Base-by-base conservation (phyloP, 2,329 filamentous ascomycete genomes). In the Exophiala calicioides region DNA sequence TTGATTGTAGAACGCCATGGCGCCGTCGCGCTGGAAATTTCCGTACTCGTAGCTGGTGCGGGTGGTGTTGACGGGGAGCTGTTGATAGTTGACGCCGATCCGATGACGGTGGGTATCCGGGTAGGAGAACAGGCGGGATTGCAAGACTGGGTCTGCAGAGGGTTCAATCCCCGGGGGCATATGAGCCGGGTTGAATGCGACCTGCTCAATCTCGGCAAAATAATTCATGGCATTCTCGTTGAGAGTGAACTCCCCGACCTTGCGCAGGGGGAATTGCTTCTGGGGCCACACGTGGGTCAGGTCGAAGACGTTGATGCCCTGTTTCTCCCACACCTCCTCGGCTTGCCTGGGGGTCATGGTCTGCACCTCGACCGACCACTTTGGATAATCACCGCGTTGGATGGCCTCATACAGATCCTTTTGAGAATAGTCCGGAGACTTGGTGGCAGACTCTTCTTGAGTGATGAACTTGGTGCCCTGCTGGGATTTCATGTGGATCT, bases 11-110 rank as follows among this genome's bases (percentile, higher is more conserved):
- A 81, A 80, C 1, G 82, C 78, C 84, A 88, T 89, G 49, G 65
- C 62, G 12, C 86, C 86, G 60, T 89, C 85, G 52, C 86, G 80
- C 65, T 88, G 84, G 73, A 82, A 86, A 54, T 85, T 75, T 74
- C 79, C 75, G 68, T 71, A 71, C 71, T 68, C 60, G 71, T 65
- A 70, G 72, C 57, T 67, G 53, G 54, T 60, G 54, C 73, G 49
- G 44, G 79, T 75, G 41, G 71, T 71, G 67, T 84, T 84, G 57
- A 81, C 77, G 16, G 81, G 80, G 43, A 84, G 77, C 60, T 84
- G 79, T 56, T 82, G 76, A 65, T 82, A 84, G 68, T 85, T 85
- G 39, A 72, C 72, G 24, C 81, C 81, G 2, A 84, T 68, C 33
- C 82, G 79, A 65, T 85, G 78, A 27, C 80, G 76, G 52, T 83